Percentiles rank a stretch among this genome's conserved stretches.
phyloP scores from a whole-genome alignment of 805 yeast species.

The Saccharomycopsis sp. region DNA sequence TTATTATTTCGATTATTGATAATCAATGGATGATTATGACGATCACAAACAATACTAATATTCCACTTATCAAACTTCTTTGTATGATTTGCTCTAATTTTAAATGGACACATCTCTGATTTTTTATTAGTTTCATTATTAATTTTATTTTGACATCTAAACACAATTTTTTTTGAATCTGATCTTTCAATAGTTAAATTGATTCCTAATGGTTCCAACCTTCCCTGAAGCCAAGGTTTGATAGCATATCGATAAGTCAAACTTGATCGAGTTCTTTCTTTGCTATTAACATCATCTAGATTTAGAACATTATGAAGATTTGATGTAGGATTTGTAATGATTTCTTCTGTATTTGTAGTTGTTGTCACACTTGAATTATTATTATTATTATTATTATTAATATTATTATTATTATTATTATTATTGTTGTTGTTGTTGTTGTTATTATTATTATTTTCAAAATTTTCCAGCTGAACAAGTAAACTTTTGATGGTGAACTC shows the following conservation, averaged over 20 bases:
- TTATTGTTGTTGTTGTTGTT: too few relatives aligned
- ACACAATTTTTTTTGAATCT: constrained; percentile 24
- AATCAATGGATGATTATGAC: constrained; percentile 9
- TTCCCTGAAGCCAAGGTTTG: constrained; percentile 12
- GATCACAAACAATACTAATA: constrained; percentile 9
- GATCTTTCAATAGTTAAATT: constrained; percentile 22
- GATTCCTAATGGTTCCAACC: constrained; percentile 8
- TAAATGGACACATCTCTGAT: constrained; percentile 10
- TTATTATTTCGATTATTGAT: too few relatives aligned
- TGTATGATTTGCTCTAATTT: constrained; percentile 10
- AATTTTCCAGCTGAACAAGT: too few relatives aligned
- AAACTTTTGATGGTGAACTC: too few relatives aligned
- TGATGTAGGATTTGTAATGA: too few relatives aligned
- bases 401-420: too few relatives aligned
- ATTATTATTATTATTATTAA: too few relatives aligned
- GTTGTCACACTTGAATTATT: too few relatives aligned
- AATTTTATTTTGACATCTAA: constrained; percentile 21
- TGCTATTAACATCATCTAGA: constrained; percentile 7
- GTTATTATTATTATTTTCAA: too few relatives aligned
- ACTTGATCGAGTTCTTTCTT: constrained; percentile 4
- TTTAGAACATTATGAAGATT: constrained; percentile 2
- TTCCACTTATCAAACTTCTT: constrained; percentile 14
- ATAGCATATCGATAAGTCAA: constrained; percentile 8
- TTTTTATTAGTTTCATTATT: not conserved
- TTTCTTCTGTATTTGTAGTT: too few relatives aligned